These are phyloP conservation scores for Macrophomina phaseolina DNA, from an alignment of 2,329 filamentous ascomycete species.

Conservation along the genomic window DNA sequence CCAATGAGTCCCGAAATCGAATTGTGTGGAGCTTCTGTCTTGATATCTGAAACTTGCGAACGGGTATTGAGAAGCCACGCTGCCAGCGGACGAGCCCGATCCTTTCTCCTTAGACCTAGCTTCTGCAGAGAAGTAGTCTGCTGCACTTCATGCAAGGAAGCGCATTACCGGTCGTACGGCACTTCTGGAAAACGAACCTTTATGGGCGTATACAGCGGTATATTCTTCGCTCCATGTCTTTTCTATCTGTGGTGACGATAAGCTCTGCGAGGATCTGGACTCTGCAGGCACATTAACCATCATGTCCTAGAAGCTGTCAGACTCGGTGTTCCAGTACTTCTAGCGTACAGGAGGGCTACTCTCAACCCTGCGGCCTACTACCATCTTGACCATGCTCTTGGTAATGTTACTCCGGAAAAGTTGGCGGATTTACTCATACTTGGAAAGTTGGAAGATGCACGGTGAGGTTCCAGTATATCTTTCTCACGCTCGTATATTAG, in stretches of 20 bases:
- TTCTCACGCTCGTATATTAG: not conserved
- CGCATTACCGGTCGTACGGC: not conserved
- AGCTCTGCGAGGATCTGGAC: constrained; percentile 3
- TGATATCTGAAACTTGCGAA: not conserved
- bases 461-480: not conserved
- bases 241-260: not conserved
- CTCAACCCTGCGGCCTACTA: constrained; percentile 4
- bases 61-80: not conserved
- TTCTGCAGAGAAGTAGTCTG: not conserved
- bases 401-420: not conserved
- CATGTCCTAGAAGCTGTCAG: constrained; percentile 2
- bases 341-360: constrained; percentile 4
- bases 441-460: not conserved
- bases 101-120: not conserved
- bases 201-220: not conserved
- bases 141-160: not conserved
- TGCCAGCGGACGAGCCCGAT: not conserved
- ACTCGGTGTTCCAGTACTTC: not conserved
- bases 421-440: not conserved
- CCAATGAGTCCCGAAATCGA: not conserved
- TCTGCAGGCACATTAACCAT: not conserved
- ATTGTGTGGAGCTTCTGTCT: not conserved
- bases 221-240: not conserved
- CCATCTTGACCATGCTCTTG: not conserved
- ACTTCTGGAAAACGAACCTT: not conserved